These are phyloP conservation scores for Puya raimondii DNA, from an alignment of 176 grass and related monocot genomes.

Conservation along the genomic window DNA sequence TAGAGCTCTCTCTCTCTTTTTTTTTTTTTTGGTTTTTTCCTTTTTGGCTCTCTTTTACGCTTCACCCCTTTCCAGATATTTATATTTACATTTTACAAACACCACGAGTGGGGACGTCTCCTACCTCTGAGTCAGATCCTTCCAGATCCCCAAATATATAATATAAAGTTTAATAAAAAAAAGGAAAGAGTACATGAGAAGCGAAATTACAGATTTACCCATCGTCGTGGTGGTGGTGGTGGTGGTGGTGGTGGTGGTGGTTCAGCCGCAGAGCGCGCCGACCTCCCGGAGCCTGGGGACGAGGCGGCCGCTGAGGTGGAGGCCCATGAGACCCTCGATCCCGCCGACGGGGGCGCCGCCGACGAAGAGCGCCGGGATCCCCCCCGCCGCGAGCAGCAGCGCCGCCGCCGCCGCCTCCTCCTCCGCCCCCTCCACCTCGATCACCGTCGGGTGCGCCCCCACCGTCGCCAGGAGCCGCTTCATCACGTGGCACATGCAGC, in stretches of 20 bases:
- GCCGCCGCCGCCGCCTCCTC: constrained; percentile 38
- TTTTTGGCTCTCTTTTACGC: not conserved
- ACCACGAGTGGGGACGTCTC: not conserved
- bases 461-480: constrained; percentile 58
- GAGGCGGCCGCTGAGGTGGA: constrained; percentile 71
- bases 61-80: not conserved
- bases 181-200: constrained; percentile 1
- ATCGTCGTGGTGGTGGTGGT: not conserved
- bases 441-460: constrained; percentile 77
- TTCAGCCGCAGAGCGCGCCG: constrained; percentile 18
- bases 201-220: constrained; percentile 12
- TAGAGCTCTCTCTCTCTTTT: too few species aligned
- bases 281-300: constrained; percentile 33
- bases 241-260: too few species aligned
- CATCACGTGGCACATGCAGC: constrained; percentile 98
- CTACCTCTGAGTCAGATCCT: constrained; percentile 10
- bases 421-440: constrained; percentile 57
- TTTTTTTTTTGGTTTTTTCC: too few species aligned
- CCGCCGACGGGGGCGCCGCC: constrained; percentile 72
- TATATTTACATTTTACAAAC: not conserved
- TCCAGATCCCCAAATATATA: constrained; percentile 26
- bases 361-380: constrained; percentile 70
- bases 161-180: constrained; percentile 2
- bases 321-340: constrained; percentile 75
- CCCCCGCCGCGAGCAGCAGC: constrained; percentile 11